Percentiles rank a stretch among this genome's conserved stretches.
phyloP scores from a whole-genome alignment of 768 basidiomycete genomes.

The Lentinula aciculospora region DNA sequence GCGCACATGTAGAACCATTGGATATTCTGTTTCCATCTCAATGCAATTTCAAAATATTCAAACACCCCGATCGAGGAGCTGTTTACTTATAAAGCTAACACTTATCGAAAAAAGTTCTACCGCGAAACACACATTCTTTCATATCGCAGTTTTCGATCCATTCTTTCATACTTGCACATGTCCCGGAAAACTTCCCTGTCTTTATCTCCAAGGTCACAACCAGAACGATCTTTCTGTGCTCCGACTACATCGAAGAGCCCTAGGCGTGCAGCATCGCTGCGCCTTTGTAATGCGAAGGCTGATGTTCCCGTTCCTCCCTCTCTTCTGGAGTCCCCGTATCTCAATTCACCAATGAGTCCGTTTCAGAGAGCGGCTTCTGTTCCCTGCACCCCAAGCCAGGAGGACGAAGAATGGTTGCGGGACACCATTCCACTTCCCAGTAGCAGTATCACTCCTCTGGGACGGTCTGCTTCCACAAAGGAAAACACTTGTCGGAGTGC shows the following conservation, averaged over 20 bases:
- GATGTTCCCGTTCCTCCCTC: constrained; percentile 54
- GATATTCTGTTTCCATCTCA: not conserved
- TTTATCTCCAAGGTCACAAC: not conserved
- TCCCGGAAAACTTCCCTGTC: not conserved
- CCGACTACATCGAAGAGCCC: not conserved
- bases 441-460: not conserved
- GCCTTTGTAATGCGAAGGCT: constrained; percentile 9
- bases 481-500: not conserved
- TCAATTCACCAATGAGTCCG: constrained; percentile 39
- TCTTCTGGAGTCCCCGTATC: constrained; percentile 48
- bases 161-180: not conserved
- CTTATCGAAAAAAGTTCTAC: too few relatives aligned
- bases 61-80: not conserved
- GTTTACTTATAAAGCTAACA: too few relatives aligned
- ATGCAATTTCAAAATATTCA: not conserved
- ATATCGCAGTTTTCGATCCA: too few relatives aligned
- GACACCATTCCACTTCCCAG: constrained; percentile 49
- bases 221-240: not conserved
- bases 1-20: constrained; percentile 10
- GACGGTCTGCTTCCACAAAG: not conserved
- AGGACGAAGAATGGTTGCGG: constrained; percentile 57
- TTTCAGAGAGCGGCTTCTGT: constrained; percentile 33
- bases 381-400: constrained; percentile 36
- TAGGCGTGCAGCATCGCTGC: not conserved
- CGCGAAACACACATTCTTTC: too few relatives aligned